phyloP scores from a whole-genome alignment of 352 stramenopile genomes.

The Globisporangium spinosum region DNA sequence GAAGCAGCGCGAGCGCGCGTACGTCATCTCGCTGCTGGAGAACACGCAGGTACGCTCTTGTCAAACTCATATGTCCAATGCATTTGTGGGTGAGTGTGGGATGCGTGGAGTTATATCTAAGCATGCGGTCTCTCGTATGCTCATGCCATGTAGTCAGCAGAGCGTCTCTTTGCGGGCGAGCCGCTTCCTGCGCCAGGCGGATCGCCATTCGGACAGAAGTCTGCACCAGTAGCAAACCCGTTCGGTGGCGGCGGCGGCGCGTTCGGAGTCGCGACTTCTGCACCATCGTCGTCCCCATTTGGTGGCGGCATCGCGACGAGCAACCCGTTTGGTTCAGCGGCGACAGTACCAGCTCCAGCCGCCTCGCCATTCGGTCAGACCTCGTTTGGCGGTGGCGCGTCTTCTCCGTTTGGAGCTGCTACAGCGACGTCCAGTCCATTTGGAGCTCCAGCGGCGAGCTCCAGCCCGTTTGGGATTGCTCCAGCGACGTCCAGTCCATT shows the following conservation, averaged over 20 bases:
- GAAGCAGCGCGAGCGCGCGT: conserved; percentile 49
- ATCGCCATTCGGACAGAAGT: conserved; percentile 14
- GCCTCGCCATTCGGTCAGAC: neutral
- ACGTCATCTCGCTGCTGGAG: conserved; percentile 42
- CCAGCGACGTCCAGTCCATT: neutral
- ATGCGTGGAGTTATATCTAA: no score
- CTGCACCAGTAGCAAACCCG: conserved; percentile 12
- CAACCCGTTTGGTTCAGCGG: conserved; percentile 2
- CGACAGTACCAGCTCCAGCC: neutral
- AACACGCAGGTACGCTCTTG: conserved; percentile 22
- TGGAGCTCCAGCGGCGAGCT: neutral
- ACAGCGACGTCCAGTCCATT: neutral
- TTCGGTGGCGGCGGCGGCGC: conserved; percentile 22
- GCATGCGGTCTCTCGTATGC: no score
- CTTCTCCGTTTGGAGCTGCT: neutral
- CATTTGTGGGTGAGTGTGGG: no score
- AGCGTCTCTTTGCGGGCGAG: conserved; percentile 57
- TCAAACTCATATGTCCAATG: no score
- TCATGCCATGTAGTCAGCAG: conserved; percentile 19
- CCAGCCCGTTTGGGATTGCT: conserved; percentile 10
- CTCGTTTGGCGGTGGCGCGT: neutral
- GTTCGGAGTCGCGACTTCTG: neutral
- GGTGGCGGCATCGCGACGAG: conserved; percentile 5
- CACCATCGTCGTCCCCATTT: conserved; percentile 22
- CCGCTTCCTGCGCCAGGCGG: conserved; percentile 20